These are phyloP conservation scores for Solanum clarkiae DNA, from an alignment of 257 asterid genomes.

Conservation along the genomic window DNA sequence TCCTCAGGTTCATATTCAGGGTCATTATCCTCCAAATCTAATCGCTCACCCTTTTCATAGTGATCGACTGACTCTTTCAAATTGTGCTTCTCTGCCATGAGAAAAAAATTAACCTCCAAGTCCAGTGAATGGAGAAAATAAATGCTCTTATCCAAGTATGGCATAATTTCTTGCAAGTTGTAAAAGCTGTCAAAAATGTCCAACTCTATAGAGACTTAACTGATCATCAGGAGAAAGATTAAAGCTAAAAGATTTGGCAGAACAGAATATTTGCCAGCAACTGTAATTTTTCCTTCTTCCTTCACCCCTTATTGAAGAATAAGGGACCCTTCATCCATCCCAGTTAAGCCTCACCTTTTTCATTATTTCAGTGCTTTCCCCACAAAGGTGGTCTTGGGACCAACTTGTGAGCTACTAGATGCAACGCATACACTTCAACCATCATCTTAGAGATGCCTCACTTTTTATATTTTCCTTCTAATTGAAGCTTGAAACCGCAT, in stretches of 20 bases:
- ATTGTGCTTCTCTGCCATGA: slow-evolving; percentile 48
- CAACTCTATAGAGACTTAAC: not conserved
- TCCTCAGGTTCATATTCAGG: slow-evolving; percentile 96
- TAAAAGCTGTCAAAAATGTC: not conserved
- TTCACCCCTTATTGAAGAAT: not conserved
- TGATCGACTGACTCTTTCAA: slow-evolving; percentile 55
- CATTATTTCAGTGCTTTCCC: not conserved
- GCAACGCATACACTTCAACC: not conserved
- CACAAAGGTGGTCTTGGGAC: not conserved
- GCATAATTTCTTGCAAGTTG: not conserved
- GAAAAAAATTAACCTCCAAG: not conserved
- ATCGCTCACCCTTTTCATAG: slow-evolving; percentile 71
- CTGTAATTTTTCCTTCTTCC: not conserved
- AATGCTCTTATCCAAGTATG: not conserved
- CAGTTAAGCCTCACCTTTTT: not conserved
- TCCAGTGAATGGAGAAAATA: not conserved
- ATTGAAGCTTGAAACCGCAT: not conserved
- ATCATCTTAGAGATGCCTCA: not conserved
- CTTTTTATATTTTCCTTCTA: not conserved
- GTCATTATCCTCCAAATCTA: slow-evolving; percentile 93
- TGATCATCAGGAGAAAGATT: not conserved
- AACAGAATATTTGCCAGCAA: not conserved
- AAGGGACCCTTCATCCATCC: not conserved
- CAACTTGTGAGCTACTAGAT: not conserved
- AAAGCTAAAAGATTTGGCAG: not conserved